Base-by-base conservation (phyloP, 1,284 basidiomycete species). In the Malassezia psittaci region DNA sequence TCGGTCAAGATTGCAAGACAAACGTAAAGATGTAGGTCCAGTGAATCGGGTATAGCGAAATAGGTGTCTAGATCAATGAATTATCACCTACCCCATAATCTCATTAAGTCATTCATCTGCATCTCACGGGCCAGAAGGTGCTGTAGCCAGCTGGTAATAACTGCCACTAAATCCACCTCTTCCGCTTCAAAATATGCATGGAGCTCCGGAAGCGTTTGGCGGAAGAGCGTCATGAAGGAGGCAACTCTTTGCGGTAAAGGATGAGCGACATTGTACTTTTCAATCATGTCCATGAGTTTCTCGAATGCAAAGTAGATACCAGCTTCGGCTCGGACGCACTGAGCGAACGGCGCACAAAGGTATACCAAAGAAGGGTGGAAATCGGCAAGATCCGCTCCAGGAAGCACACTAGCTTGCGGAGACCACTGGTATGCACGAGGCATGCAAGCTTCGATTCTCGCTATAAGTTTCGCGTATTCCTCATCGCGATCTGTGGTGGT, bases 251-350 rank as follows among this genome's bases (percentile, higher is more conserved):
- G 59, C 3, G 73, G 58, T 1, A 75, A 55, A 0, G 73, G 69
- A 18, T 67, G 44, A 21, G 44, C 38, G 3, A 49, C 49, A 41
- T 66, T 59, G 54, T 70, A 65, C 37, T n/a, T 29, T 39, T 52
- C 46, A 45, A 67, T 65, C 42, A 71, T 62, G 19, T 34, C 54
- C 74, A 75, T 74, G 2, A 75, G 62, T 32, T 56, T 60, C 39
- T 74, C 72, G 53, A 76, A 76, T 6, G 70, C 69, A 57, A 76
- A 76, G 61, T 68, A 76, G 64, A 75, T 72, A 19, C 73, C 73
- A 12, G 74, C 69, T 48, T 76, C 74, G 1, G 68, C 71, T 3
- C 67, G 62, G 0, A 75, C 62, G 41, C 70, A 75, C 48, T 72
- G 65, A 3, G 74, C 72, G 41, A 75, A 75, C 12, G 72, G 70